A percentile compares a stretch with the other conserved stretches of the same genome.
Evolutionary conservation across 768 basidiomycete species (phyloP).

Genomic region (Phaeolepiota aurea): DNA sequence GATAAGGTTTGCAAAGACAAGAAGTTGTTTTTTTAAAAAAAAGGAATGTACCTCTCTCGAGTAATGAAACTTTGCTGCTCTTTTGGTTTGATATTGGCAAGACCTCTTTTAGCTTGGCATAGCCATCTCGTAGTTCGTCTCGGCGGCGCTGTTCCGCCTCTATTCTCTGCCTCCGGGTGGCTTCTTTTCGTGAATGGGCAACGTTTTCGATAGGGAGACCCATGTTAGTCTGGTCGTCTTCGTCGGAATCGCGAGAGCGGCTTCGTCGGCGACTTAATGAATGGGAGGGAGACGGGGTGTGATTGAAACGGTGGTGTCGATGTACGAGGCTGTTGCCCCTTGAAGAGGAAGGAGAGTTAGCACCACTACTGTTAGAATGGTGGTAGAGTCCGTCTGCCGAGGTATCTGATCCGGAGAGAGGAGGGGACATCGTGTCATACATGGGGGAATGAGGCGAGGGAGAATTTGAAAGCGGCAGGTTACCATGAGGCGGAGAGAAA

Average conservation of each 20-base stretch:
- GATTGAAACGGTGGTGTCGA: slow-evolving; percentile 67
- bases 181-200: slow-evolving; percentile 75
- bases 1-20: slow-evolving; percentile 7
- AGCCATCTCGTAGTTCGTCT: slow-evolving; percentile 86
- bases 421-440: slow-evolving; percentile 80
- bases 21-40: slow-evolving; percentile 7
- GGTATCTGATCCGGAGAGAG: slow-evolving; percentile 84
- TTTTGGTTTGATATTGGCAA: slow-evolving; percentile 85
- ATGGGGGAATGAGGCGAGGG: slow-evolving; percentile 73
- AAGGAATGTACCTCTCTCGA: slow-evolving; percentile 67
- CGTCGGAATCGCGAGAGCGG: slow-evolving; percentile 72
- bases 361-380: slow-evolving; percentile 69
- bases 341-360: slow-evolving; percentile 73
- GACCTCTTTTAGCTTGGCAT: slow-evolving; percentile 81
- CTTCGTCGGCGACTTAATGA: slow-evolving; percentile 63
- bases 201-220: slow-evolving; percentile 56
- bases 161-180: slow-evolving; percentile 75
- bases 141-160: slow-evolving; percentile 87
- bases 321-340: slow-evolving; percentile 72
- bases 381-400: slow-evolving; percentile 79
- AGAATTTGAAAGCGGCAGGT: slow-evolving; percentile 55
- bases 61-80: slow-evolving; percentile 81
- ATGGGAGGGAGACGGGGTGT: slow-evolving; percentile 74
- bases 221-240: slow-evolving; percentile 64
- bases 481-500: slow-evolving; percentile 58